These are phyloP conservation scores for Alternaria sp. DNA, from an alignment of 2,329 filamentous ascomycete species.

Conservation along the genomic window DNA sequence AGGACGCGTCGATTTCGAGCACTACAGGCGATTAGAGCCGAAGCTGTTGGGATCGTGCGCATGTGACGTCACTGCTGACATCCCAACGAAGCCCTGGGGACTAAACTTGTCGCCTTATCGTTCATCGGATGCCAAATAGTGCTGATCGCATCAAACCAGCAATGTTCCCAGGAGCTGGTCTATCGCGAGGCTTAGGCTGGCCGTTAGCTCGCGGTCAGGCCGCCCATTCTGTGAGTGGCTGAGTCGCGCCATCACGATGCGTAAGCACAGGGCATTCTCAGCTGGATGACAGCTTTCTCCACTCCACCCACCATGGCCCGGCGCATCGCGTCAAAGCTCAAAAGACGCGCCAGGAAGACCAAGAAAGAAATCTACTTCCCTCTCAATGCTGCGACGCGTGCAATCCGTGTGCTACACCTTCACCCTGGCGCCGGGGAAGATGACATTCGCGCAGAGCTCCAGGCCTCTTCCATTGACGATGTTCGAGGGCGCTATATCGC, in stretches of 20 bases:
- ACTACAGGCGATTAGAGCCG: not conserved
- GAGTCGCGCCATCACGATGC: not conserved
- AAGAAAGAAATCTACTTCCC: not conserved
- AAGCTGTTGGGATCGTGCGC: not conserved
- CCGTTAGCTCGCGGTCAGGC: not conserved
- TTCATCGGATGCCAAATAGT: not conserved
- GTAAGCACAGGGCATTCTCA: not conserved
- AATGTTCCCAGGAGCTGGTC: not conserved
- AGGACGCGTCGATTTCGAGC: not conserved
- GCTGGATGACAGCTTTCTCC: not conserved
- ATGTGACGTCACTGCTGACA: constrained; percentile 7
- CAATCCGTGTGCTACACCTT: constrained; percentile 14
- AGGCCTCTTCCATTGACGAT: constrained; percentile 4
- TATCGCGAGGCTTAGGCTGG: not conserved
- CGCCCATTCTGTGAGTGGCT: not conserved
- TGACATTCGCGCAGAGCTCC: constrained; percentile 12
- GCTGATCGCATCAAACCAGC: not conserved
- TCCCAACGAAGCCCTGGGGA: not conserved
- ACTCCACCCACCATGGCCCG: not conserved
- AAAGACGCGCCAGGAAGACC: not conserved
- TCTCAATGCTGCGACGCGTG: not conserved
- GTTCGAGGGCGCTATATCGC: constrained; percentile 12
- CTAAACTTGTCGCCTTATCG: not conserved
- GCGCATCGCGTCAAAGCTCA: constrained; percentile 2
- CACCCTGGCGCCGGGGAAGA: constrained; percentile 11